These are phyloP conservation scores for Cercospora sp. DNA, from an alignment of 2,329 filamentous ascomycete genomes.

Conservation along the genomic window DNA sequence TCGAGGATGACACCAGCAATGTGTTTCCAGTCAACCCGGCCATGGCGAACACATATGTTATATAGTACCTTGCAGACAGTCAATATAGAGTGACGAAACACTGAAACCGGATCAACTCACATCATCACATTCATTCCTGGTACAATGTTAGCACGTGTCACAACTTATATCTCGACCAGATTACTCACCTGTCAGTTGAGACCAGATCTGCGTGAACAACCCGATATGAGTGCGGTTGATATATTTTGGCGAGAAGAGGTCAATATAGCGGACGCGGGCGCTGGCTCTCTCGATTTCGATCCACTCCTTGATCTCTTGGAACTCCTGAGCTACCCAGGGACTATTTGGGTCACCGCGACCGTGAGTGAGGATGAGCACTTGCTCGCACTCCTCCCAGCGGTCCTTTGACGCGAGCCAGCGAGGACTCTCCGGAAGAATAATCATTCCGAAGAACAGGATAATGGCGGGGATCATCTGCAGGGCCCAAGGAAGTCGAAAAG, in stretches of 20 bases:
- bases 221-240: slow-evolving; percentile 72
- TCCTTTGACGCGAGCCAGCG: slow-evolving; percentile 67
- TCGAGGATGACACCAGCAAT: slow-evolving; percentile 65
- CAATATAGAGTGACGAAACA: too few relatives aligned
- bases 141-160: neutral
- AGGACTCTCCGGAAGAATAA: slow-evolving; percentile 64
- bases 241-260: slow-evolving; percentile 73
- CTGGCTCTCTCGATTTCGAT: slow-evolving; percentile 71
- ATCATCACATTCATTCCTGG: slow-evolving; percentile 19
- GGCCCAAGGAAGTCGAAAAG: slow-evolving; percentile 36
- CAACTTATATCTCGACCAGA: slow-evolving; percentile 6
- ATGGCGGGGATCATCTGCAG: slow-evolving; percentile 54
- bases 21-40: slow-evolving; percentile 59
- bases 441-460: slow-evolving; percentile 52
- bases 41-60: slow-evolving; percentile 62
- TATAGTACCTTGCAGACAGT: neutral
- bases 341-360: slow-evolving; percentile 47
- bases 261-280: slow-evolving; percentile 67
- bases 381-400: slow-evolving; percentile 61
- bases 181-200: slow-evolving; percentile 60
- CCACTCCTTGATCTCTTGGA: slow-evolving; percentile 65
- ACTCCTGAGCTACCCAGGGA: slow-evolving; percentile 64
- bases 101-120: neutral
- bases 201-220: slow-evolving; percentile 74
- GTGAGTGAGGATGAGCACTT: slow-evolving; percentile 64